These are phyloP conservation scores for Rosa lucieae DNA, from an alignment of 306 rosid species.

Conservation along the genomic window DNA sequence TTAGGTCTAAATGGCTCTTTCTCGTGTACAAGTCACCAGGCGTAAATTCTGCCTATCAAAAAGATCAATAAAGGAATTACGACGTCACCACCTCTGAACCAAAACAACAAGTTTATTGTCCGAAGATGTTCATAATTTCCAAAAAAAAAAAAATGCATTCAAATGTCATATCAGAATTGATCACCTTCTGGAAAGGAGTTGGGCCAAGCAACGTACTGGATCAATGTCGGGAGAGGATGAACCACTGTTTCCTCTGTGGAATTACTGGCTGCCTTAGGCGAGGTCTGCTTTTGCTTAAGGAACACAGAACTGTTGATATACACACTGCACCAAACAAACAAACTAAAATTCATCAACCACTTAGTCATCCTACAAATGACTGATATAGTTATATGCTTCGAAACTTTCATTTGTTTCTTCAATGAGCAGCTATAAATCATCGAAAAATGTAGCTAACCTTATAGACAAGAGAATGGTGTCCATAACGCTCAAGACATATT, in stretches of 20 bases:
- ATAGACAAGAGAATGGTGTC: conserved; percentile 69
- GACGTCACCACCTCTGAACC: conserved; percentile 22
- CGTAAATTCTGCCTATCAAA: conserved; percentile 76
- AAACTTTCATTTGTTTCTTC: no score
- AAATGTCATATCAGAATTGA: background rate
- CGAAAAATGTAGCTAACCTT: conserved; percentile 41
- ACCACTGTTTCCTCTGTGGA: conserved; percentile 68
- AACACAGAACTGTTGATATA: conserved; percentile 72
- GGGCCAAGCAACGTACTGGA: conserved; percentile 77
- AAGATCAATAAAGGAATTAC: conserved; percentile 13
- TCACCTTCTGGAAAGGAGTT: conserved; percentile 77
- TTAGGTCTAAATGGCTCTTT: conserved; percentile 65
- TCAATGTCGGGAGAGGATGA: conserved; percentile 83
- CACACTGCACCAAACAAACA: conserved; percentile 47
- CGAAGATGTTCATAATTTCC: background rate
- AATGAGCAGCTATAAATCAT: background rate
- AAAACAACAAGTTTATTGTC: conserved; percentile 20
- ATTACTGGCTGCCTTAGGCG: conserved; percentile 67
- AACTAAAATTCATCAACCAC: conserved; percentile 15
- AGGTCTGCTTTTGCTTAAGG: conserved; percentile 59
- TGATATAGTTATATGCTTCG: no score
- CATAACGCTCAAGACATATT: conserved; percentile 61
- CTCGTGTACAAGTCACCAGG: conserved; percentile 71
- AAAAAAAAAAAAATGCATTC: background rate
- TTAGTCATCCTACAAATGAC: no score